Base-by-base conservation (phyloP, 305 asterid species). In the Fraxinus sp. region DNA sequence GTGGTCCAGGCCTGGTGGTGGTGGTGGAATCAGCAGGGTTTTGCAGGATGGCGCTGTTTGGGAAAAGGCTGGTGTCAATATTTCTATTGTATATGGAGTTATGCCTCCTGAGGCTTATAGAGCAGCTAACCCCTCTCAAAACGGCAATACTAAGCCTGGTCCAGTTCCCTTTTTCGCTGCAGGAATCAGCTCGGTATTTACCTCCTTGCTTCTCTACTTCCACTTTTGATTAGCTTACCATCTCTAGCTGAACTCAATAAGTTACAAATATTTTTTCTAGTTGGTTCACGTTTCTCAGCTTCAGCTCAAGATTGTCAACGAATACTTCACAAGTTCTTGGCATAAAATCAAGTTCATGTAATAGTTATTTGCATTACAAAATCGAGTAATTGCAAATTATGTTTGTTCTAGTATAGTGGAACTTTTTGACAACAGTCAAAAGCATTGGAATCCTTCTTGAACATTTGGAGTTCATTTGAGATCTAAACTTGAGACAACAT, bases 1-100 rank as follows among this genome's bases (percentile, higher is more conserved):
- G 20, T 95, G 98, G 98, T 92, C 97, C 2, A 89, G 98, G 84
- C 97, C 98, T 24, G 99, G 99, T n/a, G 99, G 99, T 5, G 99
- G 99, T 39, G 99, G 99, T 24, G 99, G 99, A 7, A 96, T 96
- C 83, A 94, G 98, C 88, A 89, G 99, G 87, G 99, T 96, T 57
- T 84, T 96, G 88, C 99, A 96, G 89, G 95, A 93, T 85, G 99
- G 99, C 7, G 88, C 89, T 55, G 91, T 96, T 71, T 96, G 93
- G 93, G 99, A 96, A 49, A 96, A 96, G 73, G 99, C 99, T 11
- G 98, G 99, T 7, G 99, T 96, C 79, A 96, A 96, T 85, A 97
- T 96, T 4, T 96, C 99, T 43, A 98, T 96, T 78, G 99, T 94
- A 33, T 96, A 96, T 71, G 99, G 99, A 32, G 91, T 91, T 79